These are phyloP conservation scores for Sequoiadendron giganteum DNA, from an alignment of 75 land plant genomes.

Conservation along the genomic window DNA sequence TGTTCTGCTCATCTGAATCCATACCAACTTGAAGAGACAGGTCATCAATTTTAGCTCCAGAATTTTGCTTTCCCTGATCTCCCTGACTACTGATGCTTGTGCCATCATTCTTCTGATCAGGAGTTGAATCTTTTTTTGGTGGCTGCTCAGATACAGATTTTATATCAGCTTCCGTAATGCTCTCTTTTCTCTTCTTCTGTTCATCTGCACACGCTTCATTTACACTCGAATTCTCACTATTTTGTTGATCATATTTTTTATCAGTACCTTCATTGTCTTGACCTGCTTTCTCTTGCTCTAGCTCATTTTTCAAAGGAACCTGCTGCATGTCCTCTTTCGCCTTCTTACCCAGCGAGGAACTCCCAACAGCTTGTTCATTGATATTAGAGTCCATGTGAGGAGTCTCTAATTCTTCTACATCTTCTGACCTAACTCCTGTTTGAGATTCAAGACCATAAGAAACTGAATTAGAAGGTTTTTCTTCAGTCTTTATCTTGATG, in stretches of 20 bases:
- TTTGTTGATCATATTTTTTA: slow-evolving; percentile 1
- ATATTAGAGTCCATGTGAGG: neutral
- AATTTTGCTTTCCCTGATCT: slow-evolving; percentile 18
- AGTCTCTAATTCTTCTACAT: neutral
- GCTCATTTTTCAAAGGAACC: neutral
- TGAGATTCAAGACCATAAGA: slow-evolving; percentile 3
- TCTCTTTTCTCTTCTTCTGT: slow-evolving; percentile 9
- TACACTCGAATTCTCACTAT: neutral
- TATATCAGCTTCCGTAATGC: slow-evolving; percentile 3
- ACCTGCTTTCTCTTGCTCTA: neutral
- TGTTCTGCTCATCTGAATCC: slow-evolving; percentile 11
- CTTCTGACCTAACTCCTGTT: neutral
- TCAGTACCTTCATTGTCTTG: neutral
- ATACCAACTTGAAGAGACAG: slow-evolving; percentile 11
- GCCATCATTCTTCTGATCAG: slow-evolving; percentile 24
- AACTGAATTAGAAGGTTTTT: neutral
- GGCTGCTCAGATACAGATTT: slow-evolving; percentile 15
- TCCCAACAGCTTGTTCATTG: neutral
- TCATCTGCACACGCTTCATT: slow-evolving; percentile 12
- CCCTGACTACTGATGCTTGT: slow-evolving; percentile 13
- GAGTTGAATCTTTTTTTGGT: slow-evolving; percentile 15
- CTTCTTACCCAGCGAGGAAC: neutral
- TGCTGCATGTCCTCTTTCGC: neutral
- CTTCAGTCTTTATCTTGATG: neutral
- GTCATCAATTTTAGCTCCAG: slow-evolving; percentile 9